These are phyloP conservation scores for Amanita pseudoporphyria DNA, from an alignment of 768 basidiomycete species.

Conservation along the genomic window DNA sequence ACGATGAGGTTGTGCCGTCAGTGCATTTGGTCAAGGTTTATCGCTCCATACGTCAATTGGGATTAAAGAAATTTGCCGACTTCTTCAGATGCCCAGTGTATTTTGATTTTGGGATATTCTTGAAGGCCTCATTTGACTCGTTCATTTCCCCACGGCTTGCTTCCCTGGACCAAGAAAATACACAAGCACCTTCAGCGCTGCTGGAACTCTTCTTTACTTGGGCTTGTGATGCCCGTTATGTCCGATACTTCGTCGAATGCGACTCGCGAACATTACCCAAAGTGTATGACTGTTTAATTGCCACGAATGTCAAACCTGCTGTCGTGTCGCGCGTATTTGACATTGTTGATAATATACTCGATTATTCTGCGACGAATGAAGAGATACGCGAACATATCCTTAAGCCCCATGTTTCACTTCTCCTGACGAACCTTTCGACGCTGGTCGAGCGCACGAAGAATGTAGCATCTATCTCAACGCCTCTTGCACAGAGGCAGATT, in stretches of 20 bases:
- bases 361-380: constrained; percentile 40
- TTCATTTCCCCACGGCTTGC: constrained; percentile 81
- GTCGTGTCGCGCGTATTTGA: constrained; percentile 81
- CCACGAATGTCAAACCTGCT: constrained; percentile 76
- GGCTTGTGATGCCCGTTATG: constrained; percentile 49
- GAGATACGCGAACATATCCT: constrained; percentile 43
- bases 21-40: constrained; percentile 22
- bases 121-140: constrained; percentile 52
- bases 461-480: constrained; percentile 39
- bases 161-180: constrained; percentile 72
- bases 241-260: constrained; percentile 57
- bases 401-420: constrained; percentile 57
- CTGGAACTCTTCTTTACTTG: constrained; percentile 80
- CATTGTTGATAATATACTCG: constrained; percentile 65
- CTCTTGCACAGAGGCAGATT: constrained; percentile 76
- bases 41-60: constrained; percentile 71
- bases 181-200: constrained; percentile 82
- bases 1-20: constrained; percentile 22
- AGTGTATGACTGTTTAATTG: constrained; percentile 73
- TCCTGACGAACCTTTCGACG: constrained; percentile 63
- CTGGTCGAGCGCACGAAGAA: constrained; percentile 58
- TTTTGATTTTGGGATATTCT: constrained; percentile 71
- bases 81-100: constrained; percentile 70
- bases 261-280: constrained; percentile 64
- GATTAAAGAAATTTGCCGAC: constrained; percentile 77